Evolutionary conservation across 1,139 yeast genomes (phyloP), one percentile per base, ranked within the genome.

Genomic region (Yamadazyma oceani): DNA sequence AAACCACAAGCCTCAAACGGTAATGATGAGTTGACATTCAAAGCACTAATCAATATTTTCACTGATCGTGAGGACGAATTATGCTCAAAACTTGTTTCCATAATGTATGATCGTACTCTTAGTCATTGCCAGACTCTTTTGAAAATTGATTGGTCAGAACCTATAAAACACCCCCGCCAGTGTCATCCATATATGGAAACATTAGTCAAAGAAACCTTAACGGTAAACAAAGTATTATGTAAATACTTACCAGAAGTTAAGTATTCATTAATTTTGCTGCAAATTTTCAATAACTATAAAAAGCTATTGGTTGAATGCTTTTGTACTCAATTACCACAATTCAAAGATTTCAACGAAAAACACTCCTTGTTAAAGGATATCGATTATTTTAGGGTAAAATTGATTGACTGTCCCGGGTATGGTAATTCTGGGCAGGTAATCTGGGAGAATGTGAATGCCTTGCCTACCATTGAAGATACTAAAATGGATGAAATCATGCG

Each of bases 1-100:
- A 6, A 24, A 9, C 16, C 30, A 6, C 21, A 19, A 19, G 10
- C 34, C 6, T 4, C 14, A 5, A 29, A 19, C 19, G 16, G 24
- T 12, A 37, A 36, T 16, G 78, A 69, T 3, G 78, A 74, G 19
- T 63, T 78, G 1, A 60, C 58, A 0, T 68, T 66, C 37, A 35
- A 45, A 1, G 50, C 58, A 28, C 44, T 65, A n/a, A 50, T 63
- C 7, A 55, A 60, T 28, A 58, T 62, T 33, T 75, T 75, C 51
- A 68, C 66, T 37, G 84, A 79, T 39, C 92, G 85, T 49, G 83
- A 82, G 44, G 70, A 66, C 39, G 87, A 83, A 46, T 69, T 85
- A n/a, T 78, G 80, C 44, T 64, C 75, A 26, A 84, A 85, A 55
- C 69, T 85, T 39, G 77, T 84, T 17, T 71, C 83, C 2, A 75